Evolutionary conservation across 768 basidiomycete genomes (phyloP).

Genomic region (Phaffia tasmanica): DNA sequence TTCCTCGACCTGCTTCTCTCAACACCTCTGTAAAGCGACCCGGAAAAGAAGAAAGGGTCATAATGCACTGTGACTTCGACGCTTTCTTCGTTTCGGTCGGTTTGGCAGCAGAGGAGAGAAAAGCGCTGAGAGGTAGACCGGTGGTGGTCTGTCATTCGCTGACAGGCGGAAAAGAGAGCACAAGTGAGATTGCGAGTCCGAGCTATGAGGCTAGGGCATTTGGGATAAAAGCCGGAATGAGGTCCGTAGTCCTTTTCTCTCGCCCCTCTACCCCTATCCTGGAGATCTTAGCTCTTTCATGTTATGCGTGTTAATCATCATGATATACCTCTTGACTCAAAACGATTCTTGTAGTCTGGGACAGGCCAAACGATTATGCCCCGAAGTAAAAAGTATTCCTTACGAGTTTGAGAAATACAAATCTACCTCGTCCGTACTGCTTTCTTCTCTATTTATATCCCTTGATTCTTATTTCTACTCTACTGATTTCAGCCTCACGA

Average conservation of each 20-base stretch:
- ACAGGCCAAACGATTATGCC: conserved; percentile 66
- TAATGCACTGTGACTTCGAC: conserved; percentile 93
- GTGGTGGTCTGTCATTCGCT: conserved; percentile 86
- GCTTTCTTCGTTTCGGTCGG: conserved; percentile 96
- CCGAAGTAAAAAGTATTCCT: conserved; percentile 61
- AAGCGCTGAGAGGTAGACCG: conserved; percentile 59
- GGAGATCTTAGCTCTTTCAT: neutral
- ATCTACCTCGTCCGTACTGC: conserved; percentile 38
- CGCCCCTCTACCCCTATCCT: neutral
- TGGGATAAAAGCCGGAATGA: conserved; percentile 92
- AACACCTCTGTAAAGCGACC: conserved; percentile 38
- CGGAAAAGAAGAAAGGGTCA: conserved; percentile 48
- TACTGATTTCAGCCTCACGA: neutral
- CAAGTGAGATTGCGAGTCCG: conserved; percentile 87
- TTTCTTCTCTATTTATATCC: neutral
- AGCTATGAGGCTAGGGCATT: conserved; percentile 85
- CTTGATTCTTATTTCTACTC: neutral
- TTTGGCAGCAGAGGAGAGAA: conserved; percentile 34
- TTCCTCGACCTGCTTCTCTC: neutral
- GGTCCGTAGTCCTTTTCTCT: conserved; percentile 43
- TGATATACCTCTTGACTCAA: neutral
- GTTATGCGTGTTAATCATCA: neutral
- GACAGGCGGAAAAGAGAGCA: conserved; percentile 62
- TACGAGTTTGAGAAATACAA: conserved; percentile 73
- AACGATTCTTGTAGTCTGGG: conserved; percentile 49